Evolutionary conservation across 2,329 filamentous ascomycete species (phyloP).

Genomic region (Beauveria australis): DNA sequence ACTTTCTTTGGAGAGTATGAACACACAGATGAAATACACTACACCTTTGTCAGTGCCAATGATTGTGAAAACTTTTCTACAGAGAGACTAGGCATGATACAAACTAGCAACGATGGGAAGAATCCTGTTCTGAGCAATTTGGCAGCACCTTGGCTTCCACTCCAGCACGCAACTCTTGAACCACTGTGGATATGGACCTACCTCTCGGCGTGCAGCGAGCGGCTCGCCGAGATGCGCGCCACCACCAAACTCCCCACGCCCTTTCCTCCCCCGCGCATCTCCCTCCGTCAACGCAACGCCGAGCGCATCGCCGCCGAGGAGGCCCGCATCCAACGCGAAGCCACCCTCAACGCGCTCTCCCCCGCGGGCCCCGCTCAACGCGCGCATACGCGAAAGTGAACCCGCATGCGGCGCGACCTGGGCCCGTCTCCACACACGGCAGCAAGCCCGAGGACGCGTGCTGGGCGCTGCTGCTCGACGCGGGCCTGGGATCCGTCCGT

Average conservation of each 20-base stretch:
- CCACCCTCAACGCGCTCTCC: background rate
- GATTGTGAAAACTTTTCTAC: background rate
- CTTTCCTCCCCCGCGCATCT: background rate
- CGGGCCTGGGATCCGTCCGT: background rate
- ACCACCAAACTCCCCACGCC: background rate
- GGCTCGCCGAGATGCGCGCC: background rate
- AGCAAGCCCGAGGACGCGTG: background rate
- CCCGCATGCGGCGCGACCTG: background rate
- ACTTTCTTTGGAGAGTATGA: background rate
- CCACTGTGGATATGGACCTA: background rate
- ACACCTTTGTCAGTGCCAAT: background rate
- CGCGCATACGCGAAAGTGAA: background rate
- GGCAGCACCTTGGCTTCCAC: no score
- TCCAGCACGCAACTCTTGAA: background rate
- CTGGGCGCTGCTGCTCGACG: background rate
- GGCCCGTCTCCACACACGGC: background rate
- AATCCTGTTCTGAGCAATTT: no score
- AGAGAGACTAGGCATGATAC: background rate
- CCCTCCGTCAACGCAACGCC: background rate
- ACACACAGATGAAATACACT: background rate
- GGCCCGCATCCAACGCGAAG: background rate
- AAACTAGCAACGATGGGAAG: background rate
- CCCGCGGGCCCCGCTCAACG: no score
- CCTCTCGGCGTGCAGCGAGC: background rate
- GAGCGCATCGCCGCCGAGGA: background rate